Evolutionary conservation across 73 alveolate species (phyloP).

Genomic region (Tetrahymena thermophila): DNA sequence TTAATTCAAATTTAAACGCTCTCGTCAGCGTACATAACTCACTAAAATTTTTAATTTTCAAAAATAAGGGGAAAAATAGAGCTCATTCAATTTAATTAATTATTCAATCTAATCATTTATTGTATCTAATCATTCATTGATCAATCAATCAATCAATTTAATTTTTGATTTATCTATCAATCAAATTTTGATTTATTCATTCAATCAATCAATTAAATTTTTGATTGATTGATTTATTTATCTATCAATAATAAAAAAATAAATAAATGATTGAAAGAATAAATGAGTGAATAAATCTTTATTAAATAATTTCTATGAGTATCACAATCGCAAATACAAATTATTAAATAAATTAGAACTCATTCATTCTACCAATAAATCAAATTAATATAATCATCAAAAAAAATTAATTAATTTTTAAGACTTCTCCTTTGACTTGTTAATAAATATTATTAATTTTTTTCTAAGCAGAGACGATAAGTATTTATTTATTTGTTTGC

Average conservation of each 20-base stretch:
- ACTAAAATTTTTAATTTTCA: background rate
- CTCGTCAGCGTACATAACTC: constrained; percentile 5
- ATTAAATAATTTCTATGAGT: background rate
- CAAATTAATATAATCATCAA: background rate
- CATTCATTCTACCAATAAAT: background rate
- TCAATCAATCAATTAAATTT: background rate
- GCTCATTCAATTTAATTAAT: background rate
- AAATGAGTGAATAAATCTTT: background rate
- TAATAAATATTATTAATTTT: too few species aligned
- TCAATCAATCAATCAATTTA: background rate
- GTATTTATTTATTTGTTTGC: background rate
- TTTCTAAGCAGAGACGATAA: background rate
- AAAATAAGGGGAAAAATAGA: background rate
- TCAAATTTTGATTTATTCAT: background rate
- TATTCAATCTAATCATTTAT: background rate
- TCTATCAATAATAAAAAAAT: background rate
- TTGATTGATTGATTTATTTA: background rate
- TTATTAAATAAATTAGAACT: background rate
- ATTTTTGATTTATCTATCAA: background rate
- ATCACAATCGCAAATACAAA: background rate
- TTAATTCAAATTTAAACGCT: background rate
- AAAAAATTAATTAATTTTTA: too few species aligned
- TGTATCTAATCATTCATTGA: background rate
- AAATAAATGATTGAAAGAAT: too few species aligned
- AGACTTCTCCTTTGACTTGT: background rate